These are phyloP conservation scores for Sanghuangporus baumii DNA, from an alignment of 1,284 basidiomycete species.

Conservation along the genomic window DNA sequence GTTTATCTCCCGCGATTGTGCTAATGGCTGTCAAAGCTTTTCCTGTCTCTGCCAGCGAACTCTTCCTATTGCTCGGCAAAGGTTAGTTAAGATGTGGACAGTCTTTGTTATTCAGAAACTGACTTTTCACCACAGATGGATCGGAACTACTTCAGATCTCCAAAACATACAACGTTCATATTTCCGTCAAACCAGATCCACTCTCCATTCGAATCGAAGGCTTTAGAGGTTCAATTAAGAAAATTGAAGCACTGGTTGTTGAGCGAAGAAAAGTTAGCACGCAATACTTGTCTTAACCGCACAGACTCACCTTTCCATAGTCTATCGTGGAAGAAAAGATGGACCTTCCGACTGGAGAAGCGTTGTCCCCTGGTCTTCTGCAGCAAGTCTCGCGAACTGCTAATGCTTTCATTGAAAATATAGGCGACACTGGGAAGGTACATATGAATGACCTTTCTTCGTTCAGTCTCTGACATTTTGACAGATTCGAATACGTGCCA, in stretches of 20 bases:
- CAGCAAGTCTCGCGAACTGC: conserved; percentile 63
- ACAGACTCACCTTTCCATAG: conserved; percentile 28
- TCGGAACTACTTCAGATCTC: conserved; percentile 54
- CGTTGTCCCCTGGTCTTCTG: conserved; percentile 40
- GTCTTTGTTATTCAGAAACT: background rate
- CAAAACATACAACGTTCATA: conserved; percentile 51
- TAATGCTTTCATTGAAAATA: conserved; percentile 53
- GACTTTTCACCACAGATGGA: conserved; percentile 44
- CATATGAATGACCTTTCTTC: conserved; percentile 4
- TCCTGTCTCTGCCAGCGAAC: conserved; percentile 47
- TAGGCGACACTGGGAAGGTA: conserved; percentile 42
- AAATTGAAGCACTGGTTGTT: conserved; percentile 39
- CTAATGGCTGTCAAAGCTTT: conserved; percentile 39
- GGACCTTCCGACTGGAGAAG: conserved; percentile 39
- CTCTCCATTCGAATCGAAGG: conserved; percentile 58
- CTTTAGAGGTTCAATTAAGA: conserved; percentile 39
- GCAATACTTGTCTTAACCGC: background rate
- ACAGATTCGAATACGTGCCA: conserved; percentile 53
- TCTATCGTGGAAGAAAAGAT: conserved; percentile 44
- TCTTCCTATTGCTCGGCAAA: conserved; percentile 69
- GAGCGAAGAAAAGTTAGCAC: conserved; percentile 42
- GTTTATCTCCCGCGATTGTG: background rate
- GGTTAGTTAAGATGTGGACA: conserved; percentile 34
- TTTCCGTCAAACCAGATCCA: conserved; percentile 51
- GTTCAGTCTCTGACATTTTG: conserved; percentile 8